Evolutionary conservation across 1,284 basidiomycete genomes (phyloP).

Genomic region (Schizophyllum amplum): DNA sequence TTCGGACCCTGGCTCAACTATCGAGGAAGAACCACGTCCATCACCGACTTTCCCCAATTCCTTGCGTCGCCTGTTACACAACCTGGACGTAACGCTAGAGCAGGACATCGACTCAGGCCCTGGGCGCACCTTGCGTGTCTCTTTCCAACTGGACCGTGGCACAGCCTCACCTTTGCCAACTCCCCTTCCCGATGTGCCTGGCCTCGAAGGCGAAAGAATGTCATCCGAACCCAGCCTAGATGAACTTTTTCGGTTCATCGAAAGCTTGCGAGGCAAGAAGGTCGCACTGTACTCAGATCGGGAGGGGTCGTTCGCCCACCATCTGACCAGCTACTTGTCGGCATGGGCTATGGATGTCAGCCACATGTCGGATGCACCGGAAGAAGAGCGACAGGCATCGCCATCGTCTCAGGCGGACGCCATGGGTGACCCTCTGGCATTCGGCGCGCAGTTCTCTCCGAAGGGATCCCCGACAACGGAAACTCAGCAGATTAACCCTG

Average conservation of each 20-base stretch:
- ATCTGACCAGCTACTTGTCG: constrained; percentile 86
- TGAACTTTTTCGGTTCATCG: constrained; percentile 72
- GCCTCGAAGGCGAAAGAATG: background rate
- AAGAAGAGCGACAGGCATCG: constrained; percentile 22
- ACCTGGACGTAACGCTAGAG: background rate
- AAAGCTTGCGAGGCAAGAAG: constrained; percentile 73
- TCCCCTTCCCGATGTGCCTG: constrained; percentile 9
- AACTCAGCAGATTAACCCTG: constrained; percentile 15
- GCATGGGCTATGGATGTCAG: constrained; percentile 91
- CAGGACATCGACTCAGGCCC: constrained; percentile 22
- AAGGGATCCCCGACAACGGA: constrained; percentile 14
- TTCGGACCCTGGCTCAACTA: background rate
- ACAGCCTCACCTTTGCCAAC: background rate
- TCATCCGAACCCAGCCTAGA: constrained; percentile 61
- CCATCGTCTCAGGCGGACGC: constrained; percentile 3
- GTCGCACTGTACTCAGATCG: constrained; percentile 78
- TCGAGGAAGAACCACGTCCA: background rate
- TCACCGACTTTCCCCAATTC: background rate
- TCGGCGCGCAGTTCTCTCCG: constrained; percentile 9
- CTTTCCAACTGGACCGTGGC: background rate
- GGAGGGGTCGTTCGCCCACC: constrained; percentile 80
- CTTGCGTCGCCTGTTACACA: background rate
- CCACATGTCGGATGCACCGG: constrained; percentile 59
- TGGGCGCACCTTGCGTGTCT: background rate
- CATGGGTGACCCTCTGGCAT: constrained; percentile 2